These are phyloP conservation scores for Allium cepa DNA, from an alignment of 106 monocot species.

Conservation along the genomic window DNA sequence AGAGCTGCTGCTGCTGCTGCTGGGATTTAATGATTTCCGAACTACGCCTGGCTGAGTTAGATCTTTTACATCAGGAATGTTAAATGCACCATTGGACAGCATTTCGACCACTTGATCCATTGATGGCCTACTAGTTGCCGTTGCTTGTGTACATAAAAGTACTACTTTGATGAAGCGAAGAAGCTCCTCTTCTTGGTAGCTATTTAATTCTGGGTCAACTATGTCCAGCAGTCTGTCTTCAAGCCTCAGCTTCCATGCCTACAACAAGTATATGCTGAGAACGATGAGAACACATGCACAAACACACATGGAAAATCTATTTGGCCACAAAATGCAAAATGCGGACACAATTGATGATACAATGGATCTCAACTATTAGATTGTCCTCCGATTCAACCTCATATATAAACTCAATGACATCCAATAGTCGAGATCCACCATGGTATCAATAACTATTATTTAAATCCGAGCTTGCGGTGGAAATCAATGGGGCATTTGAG, in stretches of 20 bases:
- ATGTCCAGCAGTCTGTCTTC: slow-evolving; percentile 37
- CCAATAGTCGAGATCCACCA: no score
- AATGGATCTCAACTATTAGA: no score
- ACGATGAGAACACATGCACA: no score
- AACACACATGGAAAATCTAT: no score
- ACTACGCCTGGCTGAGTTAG: slow-evolving; percentile 20
- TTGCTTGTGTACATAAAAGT: slow-evolving; percentile 45
- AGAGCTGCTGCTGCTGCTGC: neutral
- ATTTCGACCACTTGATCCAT: slow-evolving; percentile 43
- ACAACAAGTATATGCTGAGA: neutral
- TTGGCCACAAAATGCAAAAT: no score
- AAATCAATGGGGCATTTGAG: no score
- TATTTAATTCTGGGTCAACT: slow-evolving; percentile 32
- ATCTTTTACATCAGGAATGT: slow-evolving; percentile 13
- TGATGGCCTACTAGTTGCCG: slow-evolving; percentile 30
- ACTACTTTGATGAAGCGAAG: slow-evolving; percentile 44
- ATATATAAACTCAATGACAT: no score
- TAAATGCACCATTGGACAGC: slow-evolving; percentile 13
- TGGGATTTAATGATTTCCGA: slow-evolving; percentile 2
- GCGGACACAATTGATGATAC: no score
- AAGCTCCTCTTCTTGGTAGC: slow-evolving; percentile 35
- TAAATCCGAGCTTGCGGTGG: no score
- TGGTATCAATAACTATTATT: no score
- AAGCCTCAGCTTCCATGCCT: slow-evolving; percentile 43
- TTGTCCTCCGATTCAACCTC: no score